Evolutionary conservation across 208 protist genomes (phyloP), one percentile per base, ranked within the genome.

Genomic region (Trypanosoma congolense): DNA sequence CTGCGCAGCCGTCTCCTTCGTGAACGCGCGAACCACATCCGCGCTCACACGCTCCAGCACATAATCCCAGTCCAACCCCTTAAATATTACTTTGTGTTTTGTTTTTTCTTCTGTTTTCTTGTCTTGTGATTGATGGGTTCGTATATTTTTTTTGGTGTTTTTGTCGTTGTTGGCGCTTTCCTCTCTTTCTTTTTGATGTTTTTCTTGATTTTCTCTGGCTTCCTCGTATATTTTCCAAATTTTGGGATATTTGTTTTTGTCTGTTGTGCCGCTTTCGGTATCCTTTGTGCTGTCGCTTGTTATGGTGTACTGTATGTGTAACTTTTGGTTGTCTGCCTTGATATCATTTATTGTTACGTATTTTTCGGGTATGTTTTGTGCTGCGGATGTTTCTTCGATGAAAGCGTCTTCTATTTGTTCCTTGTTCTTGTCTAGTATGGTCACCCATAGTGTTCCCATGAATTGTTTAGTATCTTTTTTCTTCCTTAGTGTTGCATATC

Each of bases 201-300:
- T 48, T 41, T 16, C 65, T 41, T 21, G 36, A 36, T 41, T 64
- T 19, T 18, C 47, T 56, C 67, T 56, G 22, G 73, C 73, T 46
- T 81, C 72, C 29, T 84, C 65, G 69, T 91, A 87, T 26, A 87
- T 65, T 14, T 47, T 40, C 31, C 75, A 42, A 29, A 87, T 52
- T 47, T 65, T 72, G 22, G 58, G 62, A 59, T 84, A 91, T 16
- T 26, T 54, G 65, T 31, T 83, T 25, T 41, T 38, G 45, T 81
- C 14, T 40, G 14, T 40, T 40, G 35, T 40, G 35, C 35, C 14
- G 10, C 14, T 8, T 40, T n/a, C 10, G 14, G 14, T 40, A 14
- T 14, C 14, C 14, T 40, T 40, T 40, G 35, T 40, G 35, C 8
- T n/a, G n/a, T n/a, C n/a, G n/a, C n/a, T n/a, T n/a, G n/a, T n/a